Conservation (phyloP, 176 grass and related monocot species). For the Phragmites australis region DNA sequence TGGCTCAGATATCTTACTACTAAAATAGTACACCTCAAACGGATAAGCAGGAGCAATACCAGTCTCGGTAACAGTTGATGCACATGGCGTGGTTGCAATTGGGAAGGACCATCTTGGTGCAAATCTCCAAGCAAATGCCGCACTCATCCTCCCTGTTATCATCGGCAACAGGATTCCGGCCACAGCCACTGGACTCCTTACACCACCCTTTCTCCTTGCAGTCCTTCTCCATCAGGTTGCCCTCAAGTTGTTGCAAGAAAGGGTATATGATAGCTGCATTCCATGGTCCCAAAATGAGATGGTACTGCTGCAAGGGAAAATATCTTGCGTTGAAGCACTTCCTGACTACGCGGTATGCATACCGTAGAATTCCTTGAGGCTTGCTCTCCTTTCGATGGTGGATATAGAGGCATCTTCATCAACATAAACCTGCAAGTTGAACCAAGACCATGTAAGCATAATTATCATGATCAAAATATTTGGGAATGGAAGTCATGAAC, state of each 20-base stretch:
- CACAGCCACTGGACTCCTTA: conserved; percentile 45
- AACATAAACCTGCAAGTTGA: conserved; percentile 70
- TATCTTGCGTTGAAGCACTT: conserved; percentile 19
- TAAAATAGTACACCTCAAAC: conserved; percentile 33
- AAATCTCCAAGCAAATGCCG: conserved; percentile 92
- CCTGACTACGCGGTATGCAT: neutral
- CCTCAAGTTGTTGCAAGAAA: conserved; percentile 94
- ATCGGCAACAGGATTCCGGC: conserved; percentile 53
- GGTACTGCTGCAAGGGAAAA: neutral
- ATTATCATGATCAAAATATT: neutral
- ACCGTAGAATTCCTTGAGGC: conserved; percentile 95
- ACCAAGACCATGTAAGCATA: conserved; percentile 14
- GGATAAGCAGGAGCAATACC: conserved; percentile 59
- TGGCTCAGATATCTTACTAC: conserved; percentile 8
- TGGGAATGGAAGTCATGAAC: neutral
- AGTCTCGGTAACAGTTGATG: conserved; percentile 94
- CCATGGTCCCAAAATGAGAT: conserved; percentile 29
- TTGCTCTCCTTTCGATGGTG: conserved; percentile 84
- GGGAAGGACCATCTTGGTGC: conserved; percentile 95
- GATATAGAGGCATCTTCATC: conserved; percentile 81
- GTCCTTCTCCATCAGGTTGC: conserved; percentile 66
- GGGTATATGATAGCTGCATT: conserved; percentile 93
- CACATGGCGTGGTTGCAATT: conserved; percentile 96
- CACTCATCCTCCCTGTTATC: conserved; percentile 93
- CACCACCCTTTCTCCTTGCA: conserved; percentile 67